These are phyloP conservation scores for Hygrophila difformis DNA, from an alignment of 257 asterid genomes.

Conservation along the genomic window DNA sequence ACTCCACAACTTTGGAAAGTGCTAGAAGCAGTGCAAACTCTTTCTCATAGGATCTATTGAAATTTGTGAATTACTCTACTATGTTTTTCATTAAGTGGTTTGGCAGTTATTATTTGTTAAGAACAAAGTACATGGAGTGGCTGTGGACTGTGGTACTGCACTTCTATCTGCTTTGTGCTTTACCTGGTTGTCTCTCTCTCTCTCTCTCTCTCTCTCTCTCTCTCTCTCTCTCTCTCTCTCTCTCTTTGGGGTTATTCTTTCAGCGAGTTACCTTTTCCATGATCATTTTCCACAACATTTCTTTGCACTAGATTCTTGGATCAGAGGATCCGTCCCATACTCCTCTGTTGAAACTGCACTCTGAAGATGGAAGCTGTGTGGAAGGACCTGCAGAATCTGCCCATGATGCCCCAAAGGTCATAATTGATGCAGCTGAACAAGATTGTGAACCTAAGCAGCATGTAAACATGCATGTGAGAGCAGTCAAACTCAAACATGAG, in stretches of 20 bases:
- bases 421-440: conserved; percentile 22
- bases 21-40: too few relatives aligned
- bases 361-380: conserved; percentile 24
- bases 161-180: too few relatives aligned
- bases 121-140: not conserved
- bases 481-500: conserved; percentile 64
- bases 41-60: not conserved
- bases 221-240: too few relatives aligned
- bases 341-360: conserved; percentile 27
- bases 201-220: too few relatives aligned
- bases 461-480: conserved; percentile 27
- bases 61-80: not conserved
- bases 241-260: too few relatives aligned
- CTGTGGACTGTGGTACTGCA: too few relatives aligned
- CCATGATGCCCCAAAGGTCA: conserved; percentile 22
- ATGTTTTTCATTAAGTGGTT: not conserved
- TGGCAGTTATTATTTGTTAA: not conserved
- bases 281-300: too few relatives aligned
- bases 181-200: too few relatives aligned
- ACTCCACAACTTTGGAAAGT: too few relatives aligned
- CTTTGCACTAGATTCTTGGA: conserved; percentile 56
- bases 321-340: conserved; percentile 28
- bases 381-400: conserved; percentile 42
- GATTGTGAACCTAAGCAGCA: conserved; percentile 27
- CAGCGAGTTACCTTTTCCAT: too few relatives aligned